Base-by-base conservation (phyloP, 2,329 filamentous ascomycete species). In the Arachnomyces sp. region DNA sequence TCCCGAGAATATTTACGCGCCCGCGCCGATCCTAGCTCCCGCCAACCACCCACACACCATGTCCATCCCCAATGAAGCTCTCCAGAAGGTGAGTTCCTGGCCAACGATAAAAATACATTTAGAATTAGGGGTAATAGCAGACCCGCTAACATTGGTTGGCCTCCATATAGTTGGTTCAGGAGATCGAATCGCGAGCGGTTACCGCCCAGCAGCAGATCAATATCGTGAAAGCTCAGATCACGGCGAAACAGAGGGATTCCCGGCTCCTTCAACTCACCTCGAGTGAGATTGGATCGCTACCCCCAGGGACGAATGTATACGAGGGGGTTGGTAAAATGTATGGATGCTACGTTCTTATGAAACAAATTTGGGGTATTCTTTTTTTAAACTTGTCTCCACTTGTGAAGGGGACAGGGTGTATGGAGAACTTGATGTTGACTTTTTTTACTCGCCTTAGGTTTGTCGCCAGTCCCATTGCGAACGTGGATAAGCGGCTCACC, bases 321-420 rank as follows among this genome's bases (percentile, higher is more conserved):
- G 90, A 96, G 66, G 90, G 90, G 4, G 84, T 96, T 8, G 92
- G 92, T 38, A 98, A 96, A 69, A 96, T 98, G 92, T 95, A 65
- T 55, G 81, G 67, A 39, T 28, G 39, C 15, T 13, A 15, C 15
- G 13, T n/a, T n/a, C n/a, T n/a, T n/a, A n/a, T n/a, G n/a, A n/a
- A n/a, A n/a, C n/a, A n/a, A n/a, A n/a, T n/a, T n/a, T n/a, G n/a
- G n/a, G n/a, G n/a, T 15, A 11, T 41, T 2, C 36, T 21, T 39
- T 11, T 15, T 39, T 11, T 30, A 39, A 38, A 45, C 29, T 31
- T 32, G 15, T 38, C 42, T 33, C 39, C 40, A n/a, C n/a, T n/a
- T n/a, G n/a, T n/a, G n/a, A n/a, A n/a, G n/a, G 21, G 21, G 5
- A 25, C 21, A 25, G 5, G 9, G 21, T 25, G 21, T 5, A 9